Conservation (phyloP, 2,329 filamentous ascomycete genomes). For the Xylaria sp. region DNA sequence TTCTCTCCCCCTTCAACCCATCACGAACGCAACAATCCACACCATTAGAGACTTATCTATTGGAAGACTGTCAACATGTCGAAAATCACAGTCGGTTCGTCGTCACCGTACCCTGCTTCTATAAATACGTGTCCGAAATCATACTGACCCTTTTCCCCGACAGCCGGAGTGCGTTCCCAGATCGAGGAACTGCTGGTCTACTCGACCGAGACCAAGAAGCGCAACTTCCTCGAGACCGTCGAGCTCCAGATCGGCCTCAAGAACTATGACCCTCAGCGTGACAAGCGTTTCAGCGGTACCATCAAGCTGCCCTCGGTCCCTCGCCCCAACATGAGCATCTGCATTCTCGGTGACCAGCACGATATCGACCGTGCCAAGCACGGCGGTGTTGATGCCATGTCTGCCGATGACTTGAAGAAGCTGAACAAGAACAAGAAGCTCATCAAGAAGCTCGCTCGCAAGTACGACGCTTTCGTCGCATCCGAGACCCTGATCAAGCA, state of each 20-base stretch:
- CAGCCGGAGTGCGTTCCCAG: conserved; percentile 56
- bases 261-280: conserved; percentile 99
- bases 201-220: conserved; percentile 94
- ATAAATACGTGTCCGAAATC: background rate
- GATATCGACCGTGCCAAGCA: conserved; percentile 99
- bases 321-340: conserved; percentile 65
- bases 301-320: conserved; percentile 93
- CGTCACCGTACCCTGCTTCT: too few relatives aligned
- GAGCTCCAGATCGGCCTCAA: conserved; percentile 89
- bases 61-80: conserved; percentile 91
- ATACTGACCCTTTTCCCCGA: conserved; percentile 42
- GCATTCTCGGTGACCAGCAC: conserved; percentile 77
- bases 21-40: conserved; percentile 57
- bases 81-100: conserved; percentile 79
- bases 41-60: conserved; percentile 79
- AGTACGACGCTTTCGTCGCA: conserved; percentile 99
- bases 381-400: conserved; percentile 98
- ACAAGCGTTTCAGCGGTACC: conserved; percentile 99
- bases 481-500: conserved; percentile 99
- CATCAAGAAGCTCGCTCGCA: conserved; percentile 99
- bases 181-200: conserved; percentile 94
- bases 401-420: conserved; percentile 98
- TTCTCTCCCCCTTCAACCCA: conserved; percentile 26
- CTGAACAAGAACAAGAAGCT: conserved; percentile 99
- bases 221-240: conserved; percentile 96